phyloP scores from a whole-genome alignment of 352 stramenopile species.

The Globisporangium emineosum region DNA sequence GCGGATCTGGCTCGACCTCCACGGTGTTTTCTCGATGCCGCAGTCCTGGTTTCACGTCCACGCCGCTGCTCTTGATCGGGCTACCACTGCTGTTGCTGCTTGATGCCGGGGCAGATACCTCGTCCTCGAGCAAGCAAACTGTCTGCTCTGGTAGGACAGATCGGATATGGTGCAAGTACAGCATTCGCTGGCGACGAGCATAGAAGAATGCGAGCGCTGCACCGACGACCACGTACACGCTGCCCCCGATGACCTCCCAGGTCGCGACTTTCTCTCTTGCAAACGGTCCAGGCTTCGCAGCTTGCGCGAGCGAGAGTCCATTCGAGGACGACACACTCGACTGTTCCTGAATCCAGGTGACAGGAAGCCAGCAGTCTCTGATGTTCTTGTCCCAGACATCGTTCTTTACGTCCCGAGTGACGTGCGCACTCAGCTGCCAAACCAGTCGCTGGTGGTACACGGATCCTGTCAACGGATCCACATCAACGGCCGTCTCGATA shows the following conservation, averaged over 20 bases:
- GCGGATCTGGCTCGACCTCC: neutral
- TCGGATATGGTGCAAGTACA: constrained; percentile 20
- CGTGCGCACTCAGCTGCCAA: constrained; percentile 42
- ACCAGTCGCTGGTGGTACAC: constrained; percentile 47
- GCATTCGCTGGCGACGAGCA: constrained; percentile 14
- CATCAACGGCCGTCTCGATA: constrained; percentile 26
- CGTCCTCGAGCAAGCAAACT: neutral
- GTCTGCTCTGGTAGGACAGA: constrained; percentile 23
- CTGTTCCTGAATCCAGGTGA: constrained; percentile 51
- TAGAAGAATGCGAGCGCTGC: constrained; percentile 13
- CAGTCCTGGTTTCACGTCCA: neutral
- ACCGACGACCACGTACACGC: constrained; percentile 25
- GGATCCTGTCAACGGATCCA: constrained; percentile 44
- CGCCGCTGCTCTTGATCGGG: neutral
- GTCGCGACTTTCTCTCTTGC: constrained; percentile 34
- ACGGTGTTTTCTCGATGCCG: constrained; percentile 1
- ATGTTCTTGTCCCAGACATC: constrained; percentile 41
- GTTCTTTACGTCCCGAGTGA: constrained; percentile 9
- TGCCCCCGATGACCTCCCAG: constrained; percentile 28
- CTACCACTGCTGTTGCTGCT: neutral
- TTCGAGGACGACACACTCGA: constrained; percentile 26
- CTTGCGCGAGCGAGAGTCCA: constrained; percentile 12
- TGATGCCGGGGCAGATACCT: neutral
- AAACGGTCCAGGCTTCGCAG: constrained; percentile 25
- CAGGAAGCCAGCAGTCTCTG: constrained; percentile 30